Conservation (phyloP, 345 rosid genomes). For the Citrus sp. region DNA sequence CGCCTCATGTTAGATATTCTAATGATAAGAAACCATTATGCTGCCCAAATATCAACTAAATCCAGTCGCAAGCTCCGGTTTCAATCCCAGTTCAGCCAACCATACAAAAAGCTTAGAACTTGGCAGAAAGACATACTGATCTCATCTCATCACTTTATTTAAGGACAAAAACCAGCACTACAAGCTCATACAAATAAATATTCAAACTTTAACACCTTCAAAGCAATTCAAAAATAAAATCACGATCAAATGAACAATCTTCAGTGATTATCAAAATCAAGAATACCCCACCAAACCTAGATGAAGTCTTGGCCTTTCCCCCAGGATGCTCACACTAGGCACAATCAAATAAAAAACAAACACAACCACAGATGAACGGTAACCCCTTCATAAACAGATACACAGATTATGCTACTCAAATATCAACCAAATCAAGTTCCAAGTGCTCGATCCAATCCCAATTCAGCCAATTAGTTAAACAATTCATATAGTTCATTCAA, state of each 20-base stretch:
- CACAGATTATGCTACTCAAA: not conserved
- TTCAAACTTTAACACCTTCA: not conserved
- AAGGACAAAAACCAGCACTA: not conserved
- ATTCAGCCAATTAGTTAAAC: not conserved
- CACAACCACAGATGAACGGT: too few species aligned
- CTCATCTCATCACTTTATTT: not conserved
- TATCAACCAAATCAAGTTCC: not conserved
- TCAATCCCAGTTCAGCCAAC: not conserved
- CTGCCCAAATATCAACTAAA: not conserved
- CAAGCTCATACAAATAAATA: not conserved
- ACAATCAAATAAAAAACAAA: not conserved
- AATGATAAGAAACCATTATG: not conserved
- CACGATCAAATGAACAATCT: not conserved
- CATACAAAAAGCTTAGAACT: not conserved
- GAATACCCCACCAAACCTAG: not conserved
- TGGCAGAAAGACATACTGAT: not conserved
- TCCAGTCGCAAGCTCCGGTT: not conserved
- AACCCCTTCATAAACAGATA: too few species aligned
- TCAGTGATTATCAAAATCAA: not conserved
- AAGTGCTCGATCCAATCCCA: not conserved
- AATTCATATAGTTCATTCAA: not conserved
- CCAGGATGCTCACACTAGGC: not conserved
- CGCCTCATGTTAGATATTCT: not conserved
- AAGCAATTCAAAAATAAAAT: not conserved
- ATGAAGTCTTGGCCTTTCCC: not conserved